A percentile compares a stretch with the other conserved stretches of the same genome.
These are phyloP conservation scores for Barnettozyma hawaiiensis DNA, from an alignment of 1,139 yeast genomes.

Conservation along the genomic window DNA sequence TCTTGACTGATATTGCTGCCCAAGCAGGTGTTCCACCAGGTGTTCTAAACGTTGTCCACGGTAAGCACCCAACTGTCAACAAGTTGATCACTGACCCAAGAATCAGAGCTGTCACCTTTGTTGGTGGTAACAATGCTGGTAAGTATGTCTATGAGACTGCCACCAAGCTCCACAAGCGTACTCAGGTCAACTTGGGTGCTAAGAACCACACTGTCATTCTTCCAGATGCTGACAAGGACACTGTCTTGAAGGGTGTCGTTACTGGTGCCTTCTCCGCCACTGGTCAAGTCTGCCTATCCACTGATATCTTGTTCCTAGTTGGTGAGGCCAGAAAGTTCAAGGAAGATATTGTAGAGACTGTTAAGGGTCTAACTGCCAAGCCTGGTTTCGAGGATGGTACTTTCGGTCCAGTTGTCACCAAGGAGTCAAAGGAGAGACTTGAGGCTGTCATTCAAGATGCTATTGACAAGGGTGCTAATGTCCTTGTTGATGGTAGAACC, in stretches of 20 bases:
- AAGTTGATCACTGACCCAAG: slow-evolving; percentile 70
- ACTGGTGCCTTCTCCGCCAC: slow-evolving; percentile 28
- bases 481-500: slow-evolving; percentile 27
- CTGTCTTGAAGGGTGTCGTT: slow-evolving; percentile 26
- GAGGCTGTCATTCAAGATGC: slow-evolving; percentile 28
- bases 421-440: slow-evolving; percentile 25
- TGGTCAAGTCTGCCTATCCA: slow-evolving; percentile 28
- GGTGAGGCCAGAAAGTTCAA: slow-evolving; percentile 26
- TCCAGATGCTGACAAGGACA: slow-evolving; percentile 28
- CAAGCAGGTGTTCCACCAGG: slow-evolving; percentile 81
- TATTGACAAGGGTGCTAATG: slow-evolving; percentile 34
- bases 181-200: slow-evolving; percentile 29
- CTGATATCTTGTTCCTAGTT: slow-evolving; percentile 27
- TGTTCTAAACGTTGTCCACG: slow-evolving; percentile 69
- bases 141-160: slow-evolving; percentile 27
- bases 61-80: slow-evolving; percentile 71
- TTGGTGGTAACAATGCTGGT: slow-evolving; percentile 31
- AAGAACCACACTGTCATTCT: slow-evolving; percentile 29
- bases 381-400: slow-evolving; percentile 29
- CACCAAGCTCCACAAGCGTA: slow-evolving; percentile 26
- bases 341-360: slow-evolving; percentile 25
- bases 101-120: slow-evolving; percentile 62
- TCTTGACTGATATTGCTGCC: slow-evolving; percentile 66
- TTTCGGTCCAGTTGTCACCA: slow-evolving; percentile 28
- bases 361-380: slow-evolving; percentile 21